Base-by-base conservation (phyloP, 129 eudicot genomes). In the Helichrysum umbraculigerum region DNA sequence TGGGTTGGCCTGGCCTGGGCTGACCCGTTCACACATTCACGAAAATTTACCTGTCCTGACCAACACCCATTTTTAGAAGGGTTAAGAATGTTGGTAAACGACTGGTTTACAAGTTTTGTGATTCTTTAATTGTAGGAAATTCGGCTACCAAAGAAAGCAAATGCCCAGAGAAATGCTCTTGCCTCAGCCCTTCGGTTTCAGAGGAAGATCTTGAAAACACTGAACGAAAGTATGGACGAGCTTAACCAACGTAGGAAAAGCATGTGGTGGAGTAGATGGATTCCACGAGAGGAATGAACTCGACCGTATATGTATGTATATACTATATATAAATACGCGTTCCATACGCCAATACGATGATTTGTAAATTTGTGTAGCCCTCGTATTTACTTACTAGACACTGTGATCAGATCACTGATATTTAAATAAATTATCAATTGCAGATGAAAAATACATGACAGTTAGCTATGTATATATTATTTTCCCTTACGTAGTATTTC, bases 241-340 rank as follows among this genome's bases (percentile, higher is more conserved):
- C 86, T 94, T 65, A 87, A 74, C 81, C 87, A 78, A 74, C 81
- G 76, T 4, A 64, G 94, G 47, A 94, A 89, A 89, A 94, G 97
- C 83, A 63, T 87, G 73, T 94, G 99, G 99, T 94, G 99, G 99
- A 91, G 94, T 78, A 80, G 99, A 77, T 94, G 99, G 99, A 94
- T 94, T 77, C 99, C 97, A n/a, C 87, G 84, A 82, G 96, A 91
- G 88, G 99, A 94, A 73, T 94, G 86, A 88, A 51, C 17, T 22
- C 64, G 56, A 25, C 17, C 59, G 70, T 81, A 68, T 47, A 76
- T 81, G 85, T 65, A 21, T 35, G 61, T 8, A 22, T 37, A 22
- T 64, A 17, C 64, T 68, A 68, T 81, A 72, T 78, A 79, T n/a
- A 68, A 70, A 25, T 79, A 76, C 52, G 37, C 64, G 4, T 20